A percentile compares a stretch with the other conserved stretches of the same genome.
Evolutionary conservation across 1,284 basidiomycete species (phyloP).

Genomic region (Cryptococcus sp.): DNA sequence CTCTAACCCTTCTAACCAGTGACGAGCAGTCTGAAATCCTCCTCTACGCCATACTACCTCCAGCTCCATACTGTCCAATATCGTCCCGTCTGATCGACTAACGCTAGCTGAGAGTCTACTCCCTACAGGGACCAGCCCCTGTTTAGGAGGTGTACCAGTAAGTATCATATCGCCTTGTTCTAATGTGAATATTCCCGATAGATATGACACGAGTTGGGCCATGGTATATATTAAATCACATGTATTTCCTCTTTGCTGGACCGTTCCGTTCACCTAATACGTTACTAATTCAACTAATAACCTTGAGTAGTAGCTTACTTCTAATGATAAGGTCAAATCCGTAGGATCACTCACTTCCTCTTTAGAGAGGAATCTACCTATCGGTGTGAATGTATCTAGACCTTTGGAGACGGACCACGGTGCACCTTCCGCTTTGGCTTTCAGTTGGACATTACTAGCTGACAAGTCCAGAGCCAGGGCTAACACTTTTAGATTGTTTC

Average conservation of each 20-base stretch:
- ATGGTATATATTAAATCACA: not conserved
- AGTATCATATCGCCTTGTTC: slow-evolving; percentile 1
- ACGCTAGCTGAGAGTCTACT: not conserved
- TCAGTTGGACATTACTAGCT: not conserved
- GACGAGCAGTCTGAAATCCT: not conserved
- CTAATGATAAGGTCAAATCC: not conserved
- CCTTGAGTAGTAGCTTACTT: not conserved
- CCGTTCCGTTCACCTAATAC: not conserved
- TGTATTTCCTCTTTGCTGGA: not conserved
- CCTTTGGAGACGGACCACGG: slow-evolving; percentile 2
- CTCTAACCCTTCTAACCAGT: not conserved
- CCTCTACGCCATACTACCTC: not conserved
- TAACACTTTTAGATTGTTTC: not conserved
- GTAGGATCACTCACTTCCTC: not conserved
- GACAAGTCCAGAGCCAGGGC: not conserved
- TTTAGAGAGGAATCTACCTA: not conserved
- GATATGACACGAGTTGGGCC: not conserved
- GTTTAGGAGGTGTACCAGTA: slow-evolving; percentile 1
- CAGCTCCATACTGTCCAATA: not conserved
- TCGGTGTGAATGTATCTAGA: not conserved
- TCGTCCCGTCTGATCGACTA: not conserved
- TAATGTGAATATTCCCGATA: not conserved
- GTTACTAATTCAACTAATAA: too few species aligned
- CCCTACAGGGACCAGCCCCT: not conserved
- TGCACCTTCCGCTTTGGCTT: not conserved